Evolutionary conservation across 2,329 filamentous ascomycete species (phyloP), one percentile per base, ranked within the genome.

Genomic region (Lasiodiplodia sp.): DNA sequence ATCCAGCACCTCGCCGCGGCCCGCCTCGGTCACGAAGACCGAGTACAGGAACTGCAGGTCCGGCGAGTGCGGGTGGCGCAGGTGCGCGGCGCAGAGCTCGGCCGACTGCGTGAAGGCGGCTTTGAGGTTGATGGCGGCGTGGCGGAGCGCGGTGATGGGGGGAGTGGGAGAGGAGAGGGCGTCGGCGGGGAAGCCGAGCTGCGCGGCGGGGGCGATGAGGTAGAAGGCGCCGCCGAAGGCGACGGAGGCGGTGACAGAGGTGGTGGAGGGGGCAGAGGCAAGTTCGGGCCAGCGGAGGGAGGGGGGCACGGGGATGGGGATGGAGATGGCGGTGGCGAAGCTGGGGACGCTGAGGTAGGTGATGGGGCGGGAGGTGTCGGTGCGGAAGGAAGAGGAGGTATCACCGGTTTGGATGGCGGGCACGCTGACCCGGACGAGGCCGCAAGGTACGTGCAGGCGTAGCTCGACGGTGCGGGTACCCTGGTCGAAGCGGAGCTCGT

Each of bases 201-300:
- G 77, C 1, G 69, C 65, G 0, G 77, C 79, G 4, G 75, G 55
- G 16, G 83, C 73, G 0, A 85, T 60, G 52, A 77, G 77, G 70
- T 81, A 85, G 69, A 82, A 85, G 0, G 82, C 80, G 2, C 83
- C 83, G 0, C 83, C 83, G 58, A 82, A 85, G 31, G 77, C 75
- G 28, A 28, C 6, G 31, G 28, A 14, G 31, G 53, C 31, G 53
- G 53, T 31, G 16, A 37, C 16, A 11, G 14, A 1, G 18, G 25
- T 14, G 6, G 14, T 31, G 25, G n/a, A 10, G 0, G 51, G 2
- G 2, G 28, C 6, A 28, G 16, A 16, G 18, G 47, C 8, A 14
- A 85, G 72, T 69, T 82, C 78, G 0, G 78, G 76, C 83, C 83
- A 85, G 6, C 74, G 72, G 3, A 76, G 67, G 4, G 73, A 64